Percentiles rank a stretch among this genome's conserved stretches.
phyloP scores from a whole-genome alignment of 2,329 filamentous ascomycete genomes.

The Decorospora gaudefroyi region DNA sequence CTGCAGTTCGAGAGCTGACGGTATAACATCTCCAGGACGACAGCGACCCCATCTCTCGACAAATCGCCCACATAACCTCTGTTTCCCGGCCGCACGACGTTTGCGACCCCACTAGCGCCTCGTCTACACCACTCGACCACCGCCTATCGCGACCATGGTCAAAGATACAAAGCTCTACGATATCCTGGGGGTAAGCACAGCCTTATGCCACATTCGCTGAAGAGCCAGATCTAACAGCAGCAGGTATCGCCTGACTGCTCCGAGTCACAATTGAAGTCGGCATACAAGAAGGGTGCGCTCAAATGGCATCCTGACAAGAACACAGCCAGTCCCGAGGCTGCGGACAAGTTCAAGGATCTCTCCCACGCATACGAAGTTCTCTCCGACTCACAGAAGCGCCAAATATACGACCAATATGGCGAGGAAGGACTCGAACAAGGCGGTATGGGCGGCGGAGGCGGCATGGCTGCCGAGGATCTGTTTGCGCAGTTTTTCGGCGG shows the following conservation, averaged over 20 bases:
- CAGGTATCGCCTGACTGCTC: slow-evolving; percentile 79
- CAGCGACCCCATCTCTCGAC: slow-evolving; percentile 11
- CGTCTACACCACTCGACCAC: slow-evolving; percentile 16
- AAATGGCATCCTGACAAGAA: slow-evolving; percentile 97
- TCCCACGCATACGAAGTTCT: slow-evolving; percentile 95
- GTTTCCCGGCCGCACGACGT: slow-evolving; percentile 23
- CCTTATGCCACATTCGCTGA: slow-evolving; percentile 32
- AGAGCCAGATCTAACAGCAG: slow-evolving; percentile 19
- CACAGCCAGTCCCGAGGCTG: slow-evolving; percentile 85
- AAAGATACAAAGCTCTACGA: slow-evolving; percentile 83
- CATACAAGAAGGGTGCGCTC: slow-evolving; percentile 80
- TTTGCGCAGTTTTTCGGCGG: slow-evolving; percentile 94
- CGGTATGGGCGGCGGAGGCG: slow-evolving; percentile 69
- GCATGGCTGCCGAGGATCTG: slow-evolving; percentile 94
- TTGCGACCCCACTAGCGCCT: slow-evolving; percentile 36
- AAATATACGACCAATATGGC: slow-evolving; percentile 95
- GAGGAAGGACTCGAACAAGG: slow-evolving; percentile 91
- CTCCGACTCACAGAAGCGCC: slow-evolving; percentile 87
- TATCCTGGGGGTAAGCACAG: slow-evolving; percentile 67
- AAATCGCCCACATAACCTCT: slow-evolving; percentile 11
- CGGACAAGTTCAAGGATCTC: slow-evolving; percentile 98
- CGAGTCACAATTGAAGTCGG: slow-evolving; percentile 87
- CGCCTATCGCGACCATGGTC: slow-evolving; percentile 63
- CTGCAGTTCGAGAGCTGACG: slow-evolving; percentile 24
- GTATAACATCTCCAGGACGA: slow-evolving; percentile 6